Evolutionary conservation across 768 basidiomycete genomes (phyloP).

Genomic region (Ephemerocybe angulata): DNA sequence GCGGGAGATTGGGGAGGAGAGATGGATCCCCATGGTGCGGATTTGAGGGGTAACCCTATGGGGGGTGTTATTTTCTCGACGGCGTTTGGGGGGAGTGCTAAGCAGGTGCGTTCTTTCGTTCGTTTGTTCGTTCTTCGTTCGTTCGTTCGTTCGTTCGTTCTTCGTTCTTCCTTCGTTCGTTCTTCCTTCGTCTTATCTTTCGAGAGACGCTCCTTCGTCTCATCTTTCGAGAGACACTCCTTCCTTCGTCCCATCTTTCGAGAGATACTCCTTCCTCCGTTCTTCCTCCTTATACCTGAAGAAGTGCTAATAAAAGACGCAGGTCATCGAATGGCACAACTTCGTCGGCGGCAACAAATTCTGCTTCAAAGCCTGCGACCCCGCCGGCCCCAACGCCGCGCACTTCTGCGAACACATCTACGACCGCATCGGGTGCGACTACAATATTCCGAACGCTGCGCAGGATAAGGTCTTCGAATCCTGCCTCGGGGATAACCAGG

Average conservation of each 20-base stretch:
- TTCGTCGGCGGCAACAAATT: conserved; percentile 27
- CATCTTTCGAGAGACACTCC: too few relatives aligned
- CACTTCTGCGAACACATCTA: conserved; percentile 65
- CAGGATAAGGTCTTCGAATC: conserved; percentile 53
- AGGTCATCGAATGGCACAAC: conserved; percentile 69
- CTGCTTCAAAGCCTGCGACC: conserved; percentile 19
- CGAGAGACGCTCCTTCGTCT: too few relatives aligned
- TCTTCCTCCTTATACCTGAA: too few relatives aligned
- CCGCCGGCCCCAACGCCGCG: conserved; percentile 38
- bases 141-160: too few relatives aligned
- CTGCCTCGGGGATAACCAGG: conserved; percentile 61
- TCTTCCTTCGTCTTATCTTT: too few relatives aligned
- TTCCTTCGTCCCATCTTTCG: too few relatives aligned
- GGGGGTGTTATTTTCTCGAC: conserved; percentile 68
- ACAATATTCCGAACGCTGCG: conserved; percentile 67
- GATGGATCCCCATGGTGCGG: conserved; percentile 74
- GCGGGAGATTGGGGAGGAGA: conserved; percentile 68
- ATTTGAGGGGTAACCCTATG: conserved; percentile 73
- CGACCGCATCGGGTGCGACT: conserved; percentile 70
- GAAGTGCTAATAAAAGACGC: too few relatives aligned
- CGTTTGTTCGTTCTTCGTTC: too few relatives aligned
- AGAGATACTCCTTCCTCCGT: too few relatives aligned
- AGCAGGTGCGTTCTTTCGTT: too few relatives aligned
- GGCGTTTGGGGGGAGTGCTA: conserved; percentile 41
- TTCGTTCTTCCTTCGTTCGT: too few relatives aligned